Base-by-base conservation (phyloP, 1,284 basidiomycete species). In the Leccinum angustisporum region DNA sequence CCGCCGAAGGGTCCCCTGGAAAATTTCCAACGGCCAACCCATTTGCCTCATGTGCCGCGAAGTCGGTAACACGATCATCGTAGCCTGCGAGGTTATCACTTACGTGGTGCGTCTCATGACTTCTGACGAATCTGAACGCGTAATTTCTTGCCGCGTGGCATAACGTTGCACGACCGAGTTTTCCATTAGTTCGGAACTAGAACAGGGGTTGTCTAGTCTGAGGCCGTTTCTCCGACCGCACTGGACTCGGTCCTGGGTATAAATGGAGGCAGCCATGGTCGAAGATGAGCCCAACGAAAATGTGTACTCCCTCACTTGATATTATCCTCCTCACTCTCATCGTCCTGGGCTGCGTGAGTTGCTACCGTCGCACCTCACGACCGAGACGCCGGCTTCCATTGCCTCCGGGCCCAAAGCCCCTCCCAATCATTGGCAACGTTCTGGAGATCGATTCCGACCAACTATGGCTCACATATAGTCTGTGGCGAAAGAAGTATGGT, bases 361-460 rank as follows among this genome's bases (percentile, higher is more conserved):
- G 27, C 46, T 62, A 50, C 52, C 31, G 40, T 54, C 68, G 59
- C 7, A 36, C 43, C 36, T 52, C 59, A 25, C 62, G 61, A 52
- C 30, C 63, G 13, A 64, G 36, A 54, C 55, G 56, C 5, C 27
- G 52, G 7, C 57, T 70, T 36, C 67, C 72, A 8, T 58, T 77
- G 25, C 77, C 77, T 0, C 76, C 76, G 0, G 77, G 77, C 14
- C 76, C 76, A 40, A 60, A 58, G 51, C 68, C 74, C 13, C 60
- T 75, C 34, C 76, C 77, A 0, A 33, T 78, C 3, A 63, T 78
- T 36, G 76, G 76, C 13, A 84, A 84, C 70, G 63, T 80, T 33
- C 64, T 79, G 25, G 78, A 83, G 51, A 77, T 84, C 69, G 77
- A 83, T 2, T 67, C 72, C 1, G 63, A 73, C 54, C 73, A 73